A percentile compares a stretch with the other conserved stretches of the same genome.
Evolutionary conservation across 2,329 filamentous ascomycete genomes (phyloP).

Genomic region (Grosmannia clavigera): DNA sequence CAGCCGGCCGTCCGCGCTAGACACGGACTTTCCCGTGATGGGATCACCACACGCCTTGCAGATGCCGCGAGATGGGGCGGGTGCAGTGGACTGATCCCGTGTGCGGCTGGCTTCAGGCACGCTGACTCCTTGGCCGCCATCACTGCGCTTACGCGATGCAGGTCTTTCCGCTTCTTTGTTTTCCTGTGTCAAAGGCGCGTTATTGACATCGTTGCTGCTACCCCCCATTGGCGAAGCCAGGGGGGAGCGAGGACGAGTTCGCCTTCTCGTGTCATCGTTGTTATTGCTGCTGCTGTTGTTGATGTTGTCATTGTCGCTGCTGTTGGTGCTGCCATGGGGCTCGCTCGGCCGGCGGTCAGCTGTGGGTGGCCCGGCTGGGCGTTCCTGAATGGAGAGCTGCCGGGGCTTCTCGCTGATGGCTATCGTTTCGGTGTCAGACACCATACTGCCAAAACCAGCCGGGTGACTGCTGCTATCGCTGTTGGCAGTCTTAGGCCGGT

Average conservation of each 20-base stretch:
- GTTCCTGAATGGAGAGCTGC: neutral
- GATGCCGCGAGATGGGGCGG: constrained; percentile 46
- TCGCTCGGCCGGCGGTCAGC: neutral
- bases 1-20: constrained; percentile 81
- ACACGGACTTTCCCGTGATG: constrained; percentile 86
- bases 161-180: neutral
- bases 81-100: constrained; percentile 4
- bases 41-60: constrained; percentile 71
- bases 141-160: neutral
- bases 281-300: neutral
- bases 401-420: neutral
- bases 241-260: neutral
- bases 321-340: neutral
- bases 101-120: neutral
- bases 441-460: neutral
- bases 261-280: neutral
- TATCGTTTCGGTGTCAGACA: neutral
- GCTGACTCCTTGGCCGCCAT: neutral
- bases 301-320: neutral
- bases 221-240: neutral
- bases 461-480: neutral
- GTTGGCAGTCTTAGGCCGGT: neutral
- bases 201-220: neutral
- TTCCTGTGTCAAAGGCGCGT: neutral
- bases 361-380: too few relatives aligned